Evolutionary conservation across 768 basidiomycete genomes (phyloP), one percentile per base, ranked within the genome.

Genomic region (Lentinula boryana): DNA sequence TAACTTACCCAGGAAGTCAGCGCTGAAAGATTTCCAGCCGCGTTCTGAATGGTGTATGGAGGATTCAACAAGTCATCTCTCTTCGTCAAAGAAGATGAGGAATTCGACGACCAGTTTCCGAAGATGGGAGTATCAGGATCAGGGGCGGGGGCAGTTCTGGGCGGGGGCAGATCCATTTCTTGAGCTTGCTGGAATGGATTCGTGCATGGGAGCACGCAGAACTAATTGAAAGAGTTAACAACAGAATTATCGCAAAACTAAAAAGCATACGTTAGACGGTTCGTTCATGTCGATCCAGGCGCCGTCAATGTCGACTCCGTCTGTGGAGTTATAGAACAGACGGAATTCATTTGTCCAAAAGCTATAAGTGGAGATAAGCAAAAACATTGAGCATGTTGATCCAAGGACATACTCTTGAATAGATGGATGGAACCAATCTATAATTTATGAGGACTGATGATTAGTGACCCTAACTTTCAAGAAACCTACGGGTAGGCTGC

Each of bases 261-360:
- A 23, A 36, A 27, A 18, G 68, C 81, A 27, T 64, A 88, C 87
- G 62, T 79, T 88, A 3, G 85, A 70, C 5, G 88, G 87, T 62
- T 89, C 87, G 67, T 89, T 88, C 87, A 87, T 87, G 64, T 87
- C 86, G 27, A 88, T 87, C 89, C 88, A 89, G 16, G 80, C 80
- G 9, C 87, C 87, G 63, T 88, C 86, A 33, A 88, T 87, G 60
- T 88, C 83, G 8, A 89, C 62, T 1, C 86, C 86, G 0, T 70
- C 76, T 12, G 75, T 62, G 0, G 83, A 76, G 62, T 73, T 75
- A 67, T 84, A 87, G 70, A 89, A 87, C 6, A 73, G 53, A 32
- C 74, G 61, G 69, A 86, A 87, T 62, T 88, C 86, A 43, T 77
- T 80, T 2, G 72, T 80, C 88, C 88, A 90, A 66, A 78, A 85